These are phyloP conservation scores for Candida morakotiae DNA, from an alignment of 805 yeast genomes.

Conservation along the genomic window DNA sequence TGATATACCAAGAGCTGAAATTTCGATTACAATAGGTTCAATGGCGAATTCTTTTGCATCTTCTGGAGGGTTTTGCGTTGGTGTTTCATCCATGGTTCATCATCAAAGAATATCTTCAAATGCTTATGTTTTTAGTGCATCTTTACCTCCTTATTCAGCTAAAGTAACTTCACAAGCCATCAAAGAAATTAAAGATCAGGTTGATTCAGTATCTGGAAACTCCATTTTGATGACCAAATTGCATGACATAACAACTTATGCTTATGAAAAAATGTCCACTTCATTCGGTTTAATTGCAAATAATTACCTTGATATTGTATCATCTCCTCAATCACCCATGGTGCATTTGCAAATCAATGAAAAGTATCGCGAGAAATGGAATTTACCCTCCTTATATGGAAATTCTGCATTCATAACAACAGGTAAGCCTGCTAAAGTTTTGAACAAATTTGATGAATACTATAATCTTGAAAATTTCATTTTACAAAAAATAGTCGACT, in stretches of 20 bases:
- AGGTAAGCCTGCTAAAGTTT: conserved; percentile 41
- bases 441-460: conserved; percentile 36
- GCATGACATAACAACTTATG: conserved; percentile 35
- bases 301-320: conserved; percentile 47
- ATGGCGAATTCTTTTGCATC: conserved; percentile 78
- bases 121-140: conserved; percentile 92
- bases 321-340: conserved; percentile 60
- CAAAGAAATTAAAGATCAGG: conserved; percentile 38
- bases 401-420: conserved; percentile 40
- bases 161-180: conserved; percentile 56
- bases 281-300: conserved; percentile 21
- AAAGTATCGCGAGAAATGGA: conserved; percentile 38
- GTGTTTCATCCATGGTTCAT: conserved; percentile 74
- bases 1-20: conserved; percentile 60
- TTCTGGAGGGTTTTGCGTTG: conserved; percentile 93
- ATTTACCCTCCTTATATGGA: conserved; percentile 49
- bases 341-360: conserved; percentile 60
- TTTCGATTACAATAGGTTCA: conserved; percentile 85
- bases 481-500: conserved; percentile 64
- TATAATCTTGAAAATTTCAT: conserved; percentile 55
- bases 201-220: conserved; percentile 25
- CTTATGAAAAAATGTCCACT: conserved; percentile 37
- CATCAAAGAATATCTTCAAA: conserved; percentile 89
- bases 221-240: conserved; percentile 30
- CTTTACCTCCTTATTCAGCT: conserved; percentile 90